These are phyloP conservation scores for Colletotrichum sp. DNA, from an alignment of 2,329 filamentous ascomycete species.

Conservation along the genomic window DNA sequence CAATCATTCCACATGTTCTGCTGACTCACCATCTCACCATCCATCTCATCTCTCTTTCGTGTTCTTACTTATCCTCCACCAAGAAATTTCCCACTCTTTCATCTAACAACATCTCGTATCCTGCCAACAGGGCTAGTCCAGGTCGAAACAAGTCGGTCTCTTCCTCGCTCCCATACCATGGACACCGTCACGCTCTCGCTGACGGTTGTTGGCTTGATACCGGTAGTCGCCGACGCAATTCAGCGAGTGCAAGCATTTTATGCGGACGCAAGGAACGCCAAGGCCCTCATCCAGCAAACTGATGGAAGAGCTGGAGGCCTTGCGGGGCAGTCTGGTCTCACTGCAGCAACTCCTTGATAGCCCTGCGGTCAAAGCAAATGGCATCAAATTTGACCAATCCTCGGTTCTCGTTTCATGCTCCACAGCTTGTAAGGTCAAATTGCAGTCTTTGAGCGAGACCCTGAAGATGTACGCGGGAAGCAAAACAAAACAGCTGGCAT, in stretches of 20 bases:
- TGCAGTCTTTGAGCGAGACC: not conserved
- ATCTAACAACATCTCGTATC: too few species aligned
- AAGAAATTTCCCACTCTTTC: too few species aligned
- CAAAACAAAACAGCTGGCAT: not conserved
- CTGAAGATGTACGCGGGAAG: not conserved
- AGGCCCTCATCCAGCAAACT: not conserved
- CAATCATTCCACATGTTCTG: too few species aligned
- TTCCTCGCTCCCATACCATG: not conserved
- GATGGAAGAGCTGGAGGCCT: not conserved
- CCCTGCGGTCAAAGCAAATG: not conserved
- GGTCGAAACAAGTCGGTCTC: too few species aligned
- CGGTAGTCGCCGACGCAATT: not conserved
- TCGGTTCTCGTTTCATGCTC: not conserved
- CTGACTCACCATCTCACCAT: too few species aligned
- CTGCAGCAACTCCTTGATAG: not conserved
- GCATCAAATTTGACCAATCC: not conserved
- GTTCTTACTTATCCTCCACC: too few species aligned
- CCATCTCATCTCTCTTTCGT: too few species aligned
- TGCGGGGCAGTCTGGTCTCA: not conserved
- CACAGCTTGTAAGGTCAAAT: not conserved
- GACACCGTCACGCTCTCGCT: not conserved
- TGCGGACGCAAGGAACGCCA: fast-evolving
- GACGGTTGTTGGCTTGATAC: not conserved
- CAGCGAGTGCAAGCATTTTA: not conserved
- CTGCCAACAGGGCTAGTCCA: too few species aligned